Percentiles rank a stretch among this genome's conserved stretches.
These are phyloP conservation scores for Pleurotus ostreatus DNA, from an alignment of 768 basidiomycete genomes.

Conservation along the genomic window DNA sequence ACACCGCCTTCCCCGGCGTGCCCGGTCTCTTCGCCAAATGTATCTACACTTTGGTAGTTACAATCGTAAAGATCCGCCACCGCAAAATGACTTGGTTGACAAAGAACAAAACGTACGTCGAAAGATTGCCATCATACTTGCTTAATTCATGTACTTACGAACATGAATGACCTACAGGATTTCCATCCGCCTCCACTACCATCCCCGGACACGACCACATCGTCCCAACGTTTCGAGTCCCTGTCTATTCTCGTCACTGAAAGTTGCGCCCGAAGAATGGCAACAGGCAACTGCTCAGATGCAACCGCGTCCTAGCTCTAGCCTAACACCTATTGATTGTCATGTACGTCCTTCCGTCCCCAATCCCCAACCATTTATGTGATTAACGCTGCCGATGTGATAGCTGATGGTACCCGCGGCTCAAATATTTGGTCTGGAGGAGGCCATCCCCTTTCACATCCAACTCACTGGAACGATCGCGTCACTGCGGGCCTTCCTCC, in stretches of 20 bases:
- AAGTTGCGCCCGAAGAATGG: constrained; percentile 67
- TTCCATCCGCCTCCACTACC: constrained; percentile 48
- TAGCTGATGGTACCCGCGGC: constrained; percentile 61
- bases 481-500: constrained; percentile 45
- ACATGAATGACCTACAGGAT: constrained; percentile 22
- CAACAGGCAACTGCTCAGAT: constrained; percentile 43
- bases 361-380: neutral
- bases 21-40: constrained; percentile 36
- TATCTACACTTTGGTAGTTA: constrained; percentile 43
- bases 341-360: constrained; percentile 37
- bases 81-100: constrained; percentile 41
- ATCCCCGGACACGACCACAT: constrained; percentile 50
- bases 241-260: constrained; percentile 54
- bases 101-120: constrained; percentile 40
- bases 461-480: constrained; percentile 47
- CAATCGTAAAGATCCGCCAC: constrained; percentile 31
- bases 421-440: constrained; percentile 48
- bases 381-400: neutral
- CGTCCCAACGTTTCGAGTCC: constrained; percentile 45
- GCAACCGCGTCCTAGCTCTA: constrained; percentile 28
- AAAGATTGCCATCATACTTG: constrained; percentile 8
- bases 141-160: neutral
- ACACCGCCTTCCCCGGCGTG: constrained; percentile 24
- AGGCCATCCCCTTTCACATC: constrained; percentile 62
- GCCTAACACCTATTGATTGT: constrained; percentile 37